Conservation (phyloP, 768 basidiomycete species). For the Panaeolus papilionaceus region DNA sequence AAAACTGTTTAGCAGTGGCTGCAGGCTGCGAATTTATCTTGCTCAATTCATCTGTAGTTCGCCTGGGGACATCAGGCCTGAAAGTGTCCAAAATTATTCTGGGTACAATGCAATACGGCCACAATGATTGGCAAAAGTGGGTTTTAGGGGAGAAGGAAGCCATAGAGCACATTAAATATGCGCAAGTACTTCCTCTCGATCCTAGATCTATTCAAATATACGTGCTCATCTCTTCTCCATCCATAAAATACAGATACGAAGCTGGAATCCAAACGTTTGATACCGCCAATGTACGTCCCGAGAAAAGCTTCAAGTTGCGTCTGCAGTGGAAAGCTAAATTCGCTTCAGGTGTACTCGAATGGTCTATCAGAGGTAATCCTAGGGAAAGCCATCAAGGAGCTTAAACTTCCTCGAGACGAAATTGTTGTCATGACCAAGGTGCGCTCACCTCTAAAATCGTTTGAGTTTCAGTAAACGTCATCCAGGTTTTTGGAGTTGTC, state of each 20-base stretch:
- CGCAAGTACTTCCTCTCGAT: constrained; percentile 33
- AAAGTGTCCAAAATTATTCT: constrained; percentile 72
- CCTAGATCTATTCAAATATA: background rate
- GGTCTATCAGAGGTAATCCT: constrained; percentile 70
- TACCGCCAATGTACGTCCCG: constrained; percentile 50
- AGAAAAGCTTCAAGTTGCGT: background rate
- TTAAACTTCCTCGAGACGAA: constrained; percentile 72
- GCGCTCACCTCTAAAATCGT: constrained; percentile 1
- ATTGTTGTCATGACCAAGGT: constrained; percentile 84
- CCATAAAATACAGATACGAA: constrained; percentile 49
- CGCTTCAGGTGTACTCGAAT: constrained; percentile 63
- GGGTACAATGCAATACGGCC: constrained; percentile 66
- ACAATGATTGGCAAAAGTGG: constrained; percentile 56
- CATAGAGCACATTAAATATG: constrained; percentile 57
- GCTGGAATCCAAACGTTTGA: constrained; percentile 69
- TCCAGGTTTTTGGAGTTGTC: constrained; percentile 46
- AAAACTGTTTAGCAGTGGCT: background rate
- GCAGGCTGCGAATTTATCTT: background rate
- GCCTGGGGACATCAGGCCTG: constrained; percentile 57
- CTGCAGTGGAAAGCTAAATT: background rate
- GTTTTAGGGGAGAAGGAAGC: constrained; percentile 54
- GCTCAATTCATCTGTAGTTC: constrained; percentile 36
- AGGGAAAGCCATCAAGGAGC: constrained; percentile 74
- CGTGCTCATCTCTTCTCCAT: background rate
- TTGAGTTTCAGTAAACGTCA: constrained; percentile 14